Evolutionary conservation across 805 yeast genomes (phyloP).

Genomic region (Candida tallmaniae): DNA sequence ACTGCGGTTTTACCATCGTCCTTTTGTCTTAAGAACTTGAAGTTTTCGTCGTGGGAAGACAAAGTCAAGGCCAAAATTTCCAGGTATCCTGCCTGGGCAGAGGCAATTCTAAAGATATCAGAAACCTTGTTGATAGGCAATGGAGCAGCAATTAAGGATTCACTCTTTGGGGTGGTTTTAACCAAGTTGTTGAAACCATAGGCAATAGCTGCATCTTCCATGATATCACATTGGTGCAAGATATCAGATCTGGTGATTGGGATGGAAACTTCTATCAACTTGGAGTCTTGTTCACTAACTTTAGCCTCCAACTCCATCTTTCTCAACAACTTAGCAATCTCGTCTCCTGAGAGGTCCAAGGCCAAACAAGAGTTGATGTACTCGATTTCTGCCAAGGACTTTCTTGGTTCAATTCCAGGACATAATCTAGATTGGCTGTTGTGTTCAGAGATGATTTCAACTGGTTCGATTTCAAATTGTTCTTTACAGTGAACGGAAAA

Average conservation of each 20-base stretch:
- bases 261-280: slow-evolving; percentile 59
- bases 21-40: slow-evolving; percentile 67
- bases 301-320: slow-evolving; percentile 78
- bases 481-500: slow-evolving; percentile 81
- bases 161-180: slow-evolving; percentile 72
- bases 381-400: slow-evolving; percentile 65
- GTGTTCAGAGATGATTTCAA: slow-evolving; percentile 77
- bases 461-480: slow-evolving; percentile 87
- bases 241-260: slow-evolving; percentile 97
- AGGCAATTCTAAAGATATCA: slow-evolving; percentile 85
- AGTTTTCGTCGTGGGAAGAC: slow-evolving; percentile 96
- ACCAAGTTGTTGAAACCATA: slow-evolving; percentile 89
- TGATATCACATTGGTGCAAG: slow-evolving; percentile 93
- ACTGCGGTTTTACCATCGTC: slow-evolving; percentile 83
- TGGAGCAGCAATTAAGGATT: slow-evolving; percentile 79
- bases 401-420: slow-evolving; percentile 69
- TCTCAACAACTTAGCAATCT: slow-evolving; percentile 61
- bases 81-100: slow-evolving; percentile 92
- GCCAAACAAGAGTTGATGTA: slow-evolving; percentile 94
- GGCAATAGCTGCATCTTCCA: slow-evolving; percentile 97
- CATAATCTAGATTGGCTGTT: slow-evolving; percentile 68
- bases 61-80: slow-evolving; percentile 95
- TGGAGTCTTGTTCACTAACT: slow-evolving; percentile 42
- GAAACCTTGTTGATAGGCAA: slow-evolving; percentile 87
- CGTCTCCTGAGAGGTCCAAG: slow-evolving; percentile 62